phyloP scores from a whole-genome alignment of 208 protist genomes.

The Crithidia thermophila region DNA sequence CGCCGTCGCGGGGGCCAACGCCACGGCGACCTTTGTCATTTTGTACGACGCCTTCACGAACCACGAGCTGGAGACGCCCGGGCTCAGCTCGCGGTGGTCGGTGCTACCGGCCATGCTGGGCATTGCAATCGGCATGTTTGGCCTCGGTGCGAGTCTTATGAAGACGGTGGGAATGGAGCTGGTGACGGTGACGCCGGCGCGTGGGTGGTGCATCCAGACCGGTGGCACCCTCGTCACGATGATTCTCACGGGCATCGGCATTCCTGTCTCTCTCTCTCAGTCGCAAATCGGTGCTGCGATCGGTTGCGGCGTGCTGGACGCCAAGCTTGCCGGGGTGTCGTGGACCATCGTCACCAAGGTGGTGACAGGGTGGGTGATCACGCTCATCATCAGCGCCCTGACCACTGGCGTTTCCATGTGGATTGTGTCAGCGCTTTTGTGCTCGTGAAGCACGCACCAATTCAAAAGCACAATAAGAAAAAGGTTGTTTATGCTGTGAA shows the following conservation, averaged over 20 bases:
- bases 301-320: constrained; percentile 78
- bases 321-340: constrained; percentile 57
- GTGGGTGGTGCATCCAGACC: constrained; percentile 85
- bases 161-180: constrained; percentile 86
- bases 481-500: too few species aligned
- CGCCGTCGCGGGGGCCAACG: constrained; percentile 84
- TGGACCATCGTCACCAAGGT: constrained; percentile 79
- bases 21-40: constrained; percentile 79
- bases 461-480: too few species aligned
- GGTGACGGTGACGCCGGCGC: constrained; percentile 80
- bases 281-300: constrained; percentile 79
- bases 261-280: constrained; percentile 85
- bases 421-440: constrained; percentile 42
- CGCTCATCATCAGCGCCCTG: constrained; percentile 68
- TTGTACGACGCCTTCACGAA: constrained; percentile 81
- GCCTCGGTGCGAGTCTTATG: constrained; percentile 77
- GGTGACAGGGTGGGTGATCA: constrained; percentile 71
- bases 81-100: constrained; percentile 63
- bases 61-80: constrained; percentile 51
- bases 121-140: constrained; percentile 85
- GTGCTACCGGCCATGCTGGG: constrained; percentile 83
- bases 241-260: constrained; percentile 79
- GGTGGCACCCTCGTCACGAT: constrained; percentile 82
- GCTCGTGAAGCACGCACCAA: too few species aligned
- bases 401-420: constrained; percentile 67